phyloP scores from a whole-genome alignment of 768 basidiomycete genomes.

The Tylopilus intermedius region DNA sequence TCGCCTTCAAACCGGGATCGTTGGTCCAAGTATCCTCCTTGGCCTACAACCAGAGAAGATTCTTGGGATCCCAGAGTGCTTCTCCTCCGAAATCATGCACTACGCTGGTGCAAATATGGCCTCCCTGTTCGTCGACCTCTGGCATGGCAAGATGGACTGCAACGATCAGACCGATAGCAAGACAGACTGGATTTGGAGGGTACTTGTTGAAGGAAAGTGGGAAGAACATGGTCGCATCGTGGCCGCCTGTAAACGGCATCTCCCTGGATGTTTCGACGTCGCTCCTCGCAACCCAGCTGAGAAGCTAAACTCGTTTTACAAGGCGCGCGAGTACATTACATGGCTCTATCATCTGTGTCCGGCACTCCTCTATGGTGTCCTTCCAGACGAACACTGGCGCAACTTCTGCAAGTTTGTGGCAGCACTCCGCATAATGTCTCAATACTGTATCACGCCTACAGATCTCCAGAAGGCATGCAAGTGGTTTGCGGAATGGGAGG shows the following conservation, averaged over 20 bases:
- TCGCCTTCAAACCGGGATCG: too few species aligned
- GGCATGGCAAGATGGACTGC: background rate
- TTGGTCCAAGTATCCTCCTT: too few species aligned
- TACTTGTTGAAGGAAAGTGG: background rate
- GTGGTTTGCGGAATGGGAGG: background rate
- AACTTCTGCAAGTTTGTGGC: conserved; percentile 6
- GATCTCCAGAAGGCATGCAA: background rate
- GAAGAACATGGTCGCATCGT: background rate
- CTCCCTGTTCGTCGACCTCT: background rate
- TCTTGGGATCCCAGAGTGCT: too few species aligned
- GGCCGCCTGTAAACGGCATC: background rate
- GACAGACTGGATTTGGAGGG: background rate
- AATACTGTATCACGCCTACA: background rate
- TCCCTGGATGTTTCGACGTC: background rate
- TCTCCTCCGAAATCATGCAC: too few species aligned
- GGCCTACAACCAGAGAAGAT: too few species aligned
- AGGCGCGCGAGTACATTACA: background rate
- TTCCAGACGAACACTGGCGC: background rate
- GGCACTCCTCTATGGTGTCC: background rate
- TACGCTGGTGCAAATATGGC: too few species aligned
- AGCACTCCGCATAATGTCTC: background rate
- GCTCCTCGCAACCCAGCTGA: background rate
- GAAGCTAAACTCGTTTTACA: background rate
- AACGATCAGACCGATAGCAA: background rate
- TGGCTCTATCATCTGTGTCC: background rate